Percentiles rank a stretch among this genome's conserved stretches.
phyloP scores from a whole-genome alignment of 2,329 filamentous ascomycete species.

The Phialocephala subalpina region DNA sequence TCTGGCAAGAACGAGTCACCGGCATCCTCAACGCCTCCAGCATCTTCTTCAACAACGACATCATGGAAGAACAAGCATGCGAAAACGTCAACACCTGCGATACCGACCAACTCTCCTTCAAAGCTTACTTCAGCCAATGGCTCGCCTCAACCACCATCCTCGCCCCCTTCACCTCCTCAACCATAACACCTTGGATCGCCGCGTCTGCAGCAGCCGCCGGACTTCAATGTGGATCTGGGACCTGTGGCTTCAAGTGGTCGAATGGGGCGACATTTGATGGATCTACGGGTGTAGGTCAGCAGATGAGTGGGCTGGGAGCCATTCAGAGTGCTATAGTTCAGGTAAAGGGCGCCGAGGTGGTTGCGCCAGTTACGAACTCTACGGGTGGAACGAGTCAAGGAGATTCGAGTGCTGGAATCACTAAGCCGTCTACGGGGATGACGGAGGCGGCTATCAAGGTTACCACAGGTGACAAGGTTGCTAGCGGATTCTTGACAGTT shows the following conservation, averaged over 20 bases:
- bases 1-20: conserved; percentile 66
- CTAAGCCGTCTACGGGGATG: conserved; percentile 7
- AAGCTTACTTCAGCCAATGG: conserved; percentile 69
- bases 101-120: conserved; percentile 69
- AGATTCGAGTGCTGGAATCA: conserved; percentile 37
- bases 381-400: conserved; percentile 65
- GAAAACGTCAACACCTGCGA: conserved; percentile 68
- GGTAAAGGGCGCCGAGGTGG: conserved; percentile 46
- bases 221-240: conserved; percentile 64
- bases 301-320: conserved; percentile 74
- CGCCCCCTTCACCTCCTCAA: conserved; percentile 64
- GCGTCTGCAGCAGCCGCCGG: conserved; percentile 65
- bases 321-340: conserved; percentile 67
- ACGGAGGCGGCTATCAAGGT: conserved; percentile 29
- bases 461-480: conserved; percentile 67
- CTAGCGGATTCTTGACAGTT: conserved; percentile 71
- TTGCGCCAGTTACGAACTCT: conserved; percentile 53
- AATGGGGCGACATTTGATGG: conserved; percentile 63
- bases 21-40: conserved; percentile 61
- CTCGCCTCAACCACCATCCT: conserved; percentile 69
- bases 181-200: conserved; percentile 61
- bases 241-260: conserved; percentile 69
- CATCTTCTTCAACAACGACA: conserved; percentile 58
- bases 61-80: conserved; percentile 73
- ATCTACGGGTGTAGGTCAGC: conserved; percentile 69